These are phyloP conservation scores for Pythium rhizo-oryzae DNA, from an alignment of 352 stramenopile genomes.

Conservation along the genomic window DNA sequence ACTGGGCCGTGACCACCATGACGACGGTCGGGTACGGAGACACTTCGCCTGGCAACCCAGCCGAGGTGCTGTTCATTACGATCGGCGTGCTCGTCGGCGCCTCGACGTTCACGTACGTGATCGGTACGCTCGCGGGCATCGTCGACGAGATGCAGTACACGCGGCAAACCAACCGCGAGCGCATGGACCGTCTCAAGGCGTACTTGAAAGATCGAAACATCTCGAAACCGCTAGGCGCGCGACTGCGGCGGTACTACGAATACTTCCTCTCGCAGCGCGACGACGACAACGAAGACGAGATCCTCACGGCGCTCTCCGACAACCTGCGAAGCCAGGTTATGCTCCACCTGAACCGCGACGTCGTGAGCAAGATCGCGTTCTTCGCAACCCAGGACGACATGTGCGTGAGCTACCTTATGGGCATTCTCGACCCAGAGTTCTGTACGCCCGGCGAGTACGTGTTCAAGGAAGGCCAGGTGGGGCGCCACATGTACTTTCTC, in stretches of 20 bases:
- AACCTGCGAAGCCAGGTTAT: conserved; percentile 76
- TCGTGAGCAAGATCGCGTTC: conserved; percentile 83
- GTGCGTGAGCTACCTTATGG: conserved; percentile 84
- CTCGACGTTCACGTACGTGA: conserved; percentile 78
- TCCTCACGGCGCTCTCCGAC: conserved; percentile 71
- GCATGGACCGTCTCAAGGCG: conserved; percentile 77
- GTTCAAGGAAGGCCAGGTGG: conserved; percentile 82
- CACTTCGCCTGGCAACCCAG: conserved; percentile 52
- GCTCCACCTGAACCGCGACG: conserved; percentile 77
- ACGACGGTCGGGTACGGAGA: conserved; percentile 83
- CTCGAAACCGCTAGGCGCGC: conserved; percentile 49
- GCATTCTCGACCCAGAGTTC: conserved; percentile 78
- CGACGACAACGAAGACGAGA: conserved; percentile 71
- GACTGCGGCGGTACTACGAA: conserved; percentile 78
- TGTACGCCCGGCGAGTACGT: conserved; percentile 80
- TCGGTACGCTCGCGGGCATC: conserved; percentile 75
- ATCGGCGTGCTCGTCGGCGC: conserved; percentile 60
- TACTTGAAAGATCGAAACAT: conserved; percentile 73
- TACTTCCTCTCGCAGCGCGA: conserved; percentile 80
- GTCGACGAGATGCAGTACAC: conserved; percentile 70
- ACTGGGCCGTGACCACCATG: conserved; percentile 82
- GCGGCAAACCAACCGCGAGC: conserved; percentile 51
- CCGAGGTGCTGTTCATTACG: conserved; percentile 59
- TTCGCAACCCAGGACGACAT: conserved; percentile 79
- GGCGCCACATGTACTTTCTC: conserved; percentile 86